Base-by-base conservation (phyloP, 306 rosid genomes). In the Sicyos baderoa region DNA sequence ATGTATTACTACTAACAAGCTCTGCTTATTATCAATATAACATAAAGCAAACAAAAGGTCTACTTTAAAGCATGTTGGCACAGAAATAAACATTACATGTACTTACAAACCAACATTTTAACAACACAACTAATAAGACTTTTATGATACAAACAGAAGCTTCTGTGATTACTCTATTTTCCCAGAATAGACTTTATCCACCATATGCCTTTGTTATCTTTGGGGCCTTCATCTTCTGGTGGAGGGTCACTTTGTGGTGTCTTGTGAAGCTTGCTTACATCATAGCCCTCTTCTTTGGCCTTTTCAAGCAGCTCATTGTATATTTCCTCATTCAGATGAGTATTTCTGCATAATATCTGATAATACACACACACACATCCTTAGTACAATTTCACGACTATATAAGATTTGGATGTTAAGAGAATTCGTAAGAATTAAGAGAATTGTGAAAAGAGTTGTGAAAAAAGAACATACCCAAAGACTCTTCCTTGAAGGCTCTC, bases 391-490 rank as follows among this genome's bases (percentile, higher is more conserved):
- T n/a, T n/a, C n/a, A n/a, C n/a, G n/a, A n/a, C n/a, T n/a, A n/a
- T n/a, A n/a, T n/a, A n/a, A n/a, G n/a, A n/a, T n/a, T n/a, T n/a
- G n/a, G n/a, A n/a, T n/a, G n/a, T n/a, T n/a, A n/a, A n/a, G n/a
- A n/a, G n/a, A n/a, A n/a, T n/a, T n/a, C n/a, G n/a, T n/a, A n/a
- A n/a, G n/a, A n/a, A n/a, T n/a, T n/a, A n/a, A n/a, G n/a, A n/a
- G n/a, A n/a, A n/a, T n/a, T n/a, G n/a, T 25, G 1, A 6, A 25
- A 18, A 55, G 16, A 5, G 21, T 10, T 64, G 0, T 5, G 35
- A 42, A 64, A n/a, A n/a, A n/a, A n/a, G n/a, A 65, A 12, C 82
- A 77, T 84, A 93, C 98, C 98, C 98, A 93, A 54, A 93, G 97
- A 57, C 56, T 83, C 7, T 17, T 88, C 78, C 94, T 81, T 72